Conservation (phyloP, 192 early-diverging fungal species). For the Entomortierella lignicola region DNA sequence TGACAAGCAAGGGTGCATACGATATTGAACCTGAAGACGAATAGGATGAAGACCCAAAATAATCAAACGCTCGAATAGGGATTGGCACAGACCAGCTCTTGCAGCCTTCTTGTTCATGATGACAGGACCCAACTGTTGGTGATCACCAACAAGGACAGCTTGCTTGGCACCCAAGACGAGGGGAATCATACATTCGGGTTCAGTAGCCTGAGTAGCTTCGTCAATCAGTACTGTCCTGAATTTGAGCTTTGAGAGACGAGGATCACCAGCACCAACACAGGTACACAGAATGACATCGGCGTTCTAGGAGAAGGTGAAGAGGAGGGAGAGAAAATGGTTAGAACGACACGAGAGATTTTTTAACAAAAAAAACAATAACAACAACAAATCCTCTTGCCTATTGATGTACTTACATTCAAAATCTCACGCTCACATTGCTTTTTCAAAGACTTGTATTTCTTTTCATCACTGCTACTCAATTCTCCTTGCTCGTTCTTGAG, state of each 20-base stretch:
- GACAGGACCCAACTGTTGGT: constrained; percentile 98
- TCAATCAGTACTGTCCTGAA: constrained; percentile 97
- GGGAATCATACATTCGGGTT: constrained; percentile 98
- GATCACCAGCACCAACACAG: constrained; percentile 97
- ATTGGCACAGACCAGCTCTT: constrained; percentile 93
- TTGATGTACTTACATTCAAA: constrained; percentile 68
- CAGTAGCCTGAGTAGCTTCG: constrained; percentile 96
- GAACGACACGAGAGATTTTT: background rate
- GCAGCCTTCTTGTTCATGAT: constrained; percentile 98
- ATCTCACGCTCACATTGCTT: constrained; percentile 93
- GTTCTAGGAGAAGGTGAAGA: constrained; percentile 52
- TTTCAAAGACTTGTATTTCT: constrained; percentile 85
- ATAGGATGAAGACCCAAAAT: constrained; percentile 93
- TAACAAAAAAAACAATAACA: no score
- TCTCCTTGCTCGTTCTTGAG: constrained; percentile 93
- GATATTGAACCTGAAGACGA: constrained; percentile 97
- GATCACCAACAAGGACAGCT: constrained; percentile 97
- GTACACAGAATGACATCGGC: constrained; percentile 99
- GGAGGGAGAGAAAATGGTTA: background rate
- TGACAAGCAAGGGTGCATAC: constrained; percentile 99
- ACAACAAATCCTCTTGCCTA: no score
- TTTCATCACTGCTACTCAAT: constrained; percentile 88
- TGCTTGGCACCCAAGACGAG: constrained; percentile 96
- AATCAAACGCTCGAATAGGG: constrained; percentile 96
- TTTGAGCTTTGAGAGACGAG: constrained; percentile 84